phyloP scores from a whole-genome alignment of 2,329 filamentous ascomycete genomes.

The Trichoderma breve region DNA sequence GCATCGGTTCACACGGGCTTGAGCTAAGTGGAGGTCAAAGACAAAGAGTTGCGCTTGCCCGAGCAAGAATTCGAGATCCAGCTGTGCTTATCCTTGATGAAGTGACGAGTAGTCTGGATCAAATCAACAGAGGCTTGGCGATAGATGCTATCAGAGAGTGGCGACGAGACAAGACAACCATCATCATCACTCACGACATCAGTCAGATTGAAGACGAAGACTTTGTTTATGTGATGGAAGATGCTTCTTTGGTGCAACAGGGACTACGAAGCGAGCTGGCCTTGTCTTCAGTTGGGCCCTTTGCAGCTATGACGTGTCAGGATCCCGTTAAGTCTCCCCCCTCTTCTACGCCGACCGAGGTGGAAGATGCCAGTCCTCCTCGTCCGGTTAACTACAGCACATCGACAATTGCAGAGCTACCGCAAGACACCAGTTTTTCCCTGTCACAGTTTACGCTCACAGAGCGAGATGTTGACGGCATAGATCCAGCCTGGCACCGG shows the following conservation, averaged over 20 bases:
- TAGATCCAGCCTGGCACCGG: neutral
- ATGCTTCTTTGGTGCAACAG: slow-evolving; percentile 64
- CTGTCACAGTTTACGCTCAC: neutral
- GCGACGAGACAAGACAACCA: slow-evolving; percentile 79
- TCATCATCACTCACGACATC: slow-evolving; percentile 90
- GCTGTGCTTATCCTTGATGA: slow-evolving; percentile 85
- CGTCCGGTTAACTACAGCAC: neutral
- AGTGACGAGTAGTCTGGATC: slow-evolving; percentile 80
- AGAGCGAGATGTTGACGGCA: neutral
- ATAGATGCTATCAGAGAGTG: slow-evolving; percentile 75
- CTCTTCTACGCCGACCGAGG: slow-evolving; percentile 4
- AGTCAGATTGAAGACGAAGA: slow-evolving; percentile 70
- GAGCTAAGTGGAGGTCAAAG: slow-evolving; percentile 80
- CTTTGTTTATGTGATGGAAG: slow-evolving; percentile 76
- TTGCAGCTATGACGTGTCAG: slow-evolving; percentile 40
- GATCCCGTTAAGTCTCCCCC: slow-evolving; percentile 23
- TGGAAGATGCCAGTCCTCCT: slow-evolving; percentile 15
- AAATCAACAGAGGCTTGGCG: slow-evolving; percentile 63
- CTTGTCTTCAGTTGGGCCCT: slow-evolving; percentile 42
- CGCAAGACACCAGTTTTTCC: neutral
- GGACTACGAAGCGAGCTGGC: slow-evolving; percentile 62
- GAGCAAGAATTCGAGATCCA: slow-evolving; percentile 73
- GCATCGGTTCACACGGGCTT: slow-evolving; percentile 66
- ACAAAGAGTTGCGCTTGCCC: slow-evolving; percentile 76
- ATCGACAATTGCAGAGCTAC: neutral